Base-by-base conservation (phyloP, 495 filamentous ascomycete species). In the Bombardia bombarda region DNA sequence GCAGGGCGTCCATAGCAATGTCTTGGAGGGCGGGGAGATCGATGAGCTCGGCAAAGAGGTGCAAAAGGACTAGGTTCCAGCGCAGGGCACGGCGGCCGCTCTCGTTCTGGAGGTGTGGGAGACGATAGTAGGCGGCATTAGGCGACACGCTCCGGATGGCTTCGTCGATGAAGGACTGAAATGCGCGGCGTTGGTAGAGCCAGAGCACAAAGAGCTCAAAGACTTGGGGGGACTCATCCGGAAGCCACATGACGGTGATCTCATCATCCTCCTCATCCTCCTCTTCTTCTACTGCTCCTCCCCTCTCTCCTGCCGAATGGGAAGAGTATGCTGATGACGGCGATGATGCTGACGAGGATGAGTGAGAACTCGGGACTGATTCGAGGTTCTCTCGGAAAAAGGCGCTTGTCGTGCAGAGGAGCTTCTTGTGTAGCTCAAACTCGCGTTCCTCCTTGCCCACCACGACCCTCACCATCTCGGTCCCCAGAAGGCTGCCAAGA, bases 181-280 rank as follows among this genome's bases (percentile, higher is more conserved):
- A 66, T 14, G 54, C 43, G 32, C 46, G 55, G 0, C 60, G 58
- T 19, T 56, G 58, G 49, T 61, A 58, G 32, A 73, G 57, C 69
- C 69, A 73, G 35, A 66, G 56, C 12, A 68, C 53, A 38, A 70
- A 72, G 10, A 72, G 52, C 38, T 62, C 63, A 28, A 73, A 73
- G 62, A 70, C 69, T 28, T 65, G 55, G 28, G 69, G 63, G 2
- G 53, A 56, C 40, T 70, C 66, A 41, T 53, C 53, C 7, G 68
- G 66, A 12, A 73, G 53, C 48, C 55, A 60, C 10, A 73, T 43
- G 24, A 62, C 50, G 7, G 56, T 43, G 14, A 46, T 50, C 22
- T 52, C 43, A 12, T 56, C 50, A 7, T 43, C 43, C 21, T 39
- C 40, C 14, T 43, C 35, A n/a, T 46, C 25, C 7, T 42, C 19